These are phyloP conservation scores for Zygosaccharomyces gambellarensis DNA, from an alignment of 805 yeast genomes.

Conservation along the genomic window DNA sequence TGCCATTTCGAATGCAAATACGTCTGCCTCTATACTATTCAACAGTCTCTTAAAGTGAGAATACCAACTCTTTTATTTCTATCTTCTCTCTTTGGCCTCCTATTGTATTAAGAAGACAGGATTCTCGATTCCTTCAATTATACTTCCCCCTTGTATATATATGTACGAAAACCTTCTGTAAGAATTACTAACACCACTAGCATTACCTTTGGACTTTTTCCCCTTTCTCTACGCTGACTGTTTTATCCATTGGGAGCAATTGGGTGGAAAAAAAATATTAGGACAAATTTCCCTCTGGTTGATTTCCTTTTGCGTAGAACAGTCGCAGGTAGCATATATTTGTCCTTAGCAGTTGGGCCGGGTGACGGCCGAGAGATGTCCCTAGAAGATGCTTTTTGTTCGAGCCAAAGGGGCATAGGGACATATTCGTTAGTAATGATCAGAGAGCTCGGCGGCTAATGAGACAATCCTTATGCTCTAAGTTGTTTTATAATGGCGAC, in stretches of 20 bases:
- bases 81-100: neutral
- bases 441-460: no score
- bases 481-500: conserved; percentile 16
- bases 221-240: neutral
- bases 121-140: no score
- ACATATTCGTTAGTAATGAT: no score
- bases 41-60: neutral
- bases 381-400: no score
- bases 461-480: neutral
- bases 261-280: no score
- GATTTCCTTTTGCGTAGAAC: no score
- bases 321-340: no score
- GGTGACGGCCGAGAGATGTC: no score
- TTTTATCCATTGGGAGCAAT: no score
- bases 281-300: no score
- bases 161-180: neutral
- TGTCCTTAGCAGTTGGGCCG: no score
- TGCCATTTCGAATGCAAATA: conserved; percentile 10
- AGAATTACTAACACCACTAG: neutral
- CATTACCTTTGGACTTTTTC: neutral
- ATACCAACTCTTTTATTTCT: neutral
- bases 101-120: neutral
- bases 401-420: no score
- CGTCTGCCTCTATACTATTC: neutral
- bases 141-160: neutral